Conservation (phyloP, 345 rosid genomes). For the Citrus cavaleriei region DNA sequence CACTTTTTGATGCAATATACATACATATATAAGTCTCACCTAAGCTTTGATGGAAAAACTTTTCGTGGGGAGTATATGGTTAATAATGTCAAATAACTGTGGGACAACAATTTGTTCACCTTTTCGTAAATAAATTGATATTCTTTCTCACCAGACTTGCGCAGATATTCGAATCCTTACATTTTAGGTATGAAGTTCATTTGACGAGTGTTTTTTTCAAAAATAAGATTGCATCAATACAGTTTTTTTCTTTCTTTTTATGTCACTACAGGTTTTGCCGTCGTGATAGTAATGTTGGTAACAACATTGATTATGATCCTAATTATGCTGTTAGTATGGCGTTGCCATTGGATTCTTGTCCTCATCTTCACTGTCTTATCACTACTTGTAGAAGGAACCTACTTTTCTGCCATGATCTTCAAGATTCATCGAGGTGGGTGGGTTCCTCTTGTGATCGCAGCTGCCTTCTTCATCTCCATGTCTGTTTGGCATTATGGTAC, state of each 20-base stretch:
- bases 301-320: conserved; percentile 33
- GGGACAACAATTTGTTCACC: neutral
- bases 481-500: conserved; percentile 32
- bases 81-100: no score
- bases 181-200: neutral
- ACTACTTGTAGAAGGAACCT: conserved; percentile 29
- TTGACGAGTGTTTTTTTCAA: neutral
- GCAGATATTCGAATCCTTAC: neutral
- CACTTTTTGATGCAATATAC: no score
- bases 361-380: conserved; percentile 17
- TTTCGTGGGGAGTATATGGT: no score
- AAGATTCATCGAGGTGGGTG: conserved; percentile 37
- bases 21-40: no score
- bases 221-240: neutral
- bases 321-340: conserved; percentile 34
- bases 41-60: no score
- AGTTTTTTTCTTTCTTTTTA: neutral
- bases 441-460: conserved; percentile 31
- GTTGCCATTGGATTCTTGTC: conserved; percentile 31
- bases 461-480: conserved; percentile 23
- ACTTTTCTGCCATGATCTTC: conserved; percentile 30
- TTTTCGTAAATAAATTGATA: neutral
- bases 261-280: conserved; percentile 22
- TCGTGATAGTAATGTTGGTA: conserved; percentile 28
- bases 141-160: neutral